A percentile compares a stretch with the other conserved stretches of the same genome.
These are phyloP conservation scores for Eudorina sp. DNA, from an alignment of 139 green algal genomes.

Conservation along the genomic window DNA sequence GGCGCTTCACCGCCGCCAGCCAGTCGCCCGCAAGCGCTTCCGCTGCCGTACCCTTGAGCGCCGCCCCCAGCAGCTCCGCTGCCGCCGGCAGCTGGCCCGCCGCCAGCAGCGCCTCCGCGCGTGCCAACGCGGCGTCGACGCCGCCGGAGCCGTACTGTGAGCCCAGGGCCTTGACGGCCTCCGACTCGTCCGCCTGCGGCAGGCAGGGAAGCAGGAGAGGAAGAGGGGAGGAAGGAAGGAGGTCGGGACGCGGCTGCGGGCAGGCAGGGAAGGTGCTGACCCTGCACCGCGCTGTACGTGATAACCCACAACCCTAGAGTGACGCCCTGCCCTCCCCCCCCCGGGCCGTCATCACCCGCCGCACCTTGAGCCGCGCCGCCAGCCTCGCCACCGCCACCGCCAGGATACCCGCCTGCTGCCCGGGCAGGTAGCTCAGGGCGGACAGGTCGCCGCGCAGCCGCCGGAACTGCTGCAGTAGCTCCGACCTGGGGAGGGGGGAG, in stretches of 20 bases:
- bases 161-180: background rate
- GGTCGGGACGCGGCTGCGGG: no score
- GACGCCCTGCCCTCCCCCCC: no score
- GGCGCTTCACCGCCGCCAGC: slow-evolving; percentile 23
- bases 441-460: slow-evolving; percentile 24
- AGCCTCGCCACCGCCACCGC: slow-evolving; percentile 38
- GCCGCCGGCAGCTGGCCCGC: slow-evolving; percentile 32
- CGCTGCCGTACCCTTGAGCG: slow-evolving; percentile 30
- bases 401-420: background rate
- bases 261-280: no score
- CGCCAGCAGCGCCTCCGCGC: slow-evolving; percentile 37
- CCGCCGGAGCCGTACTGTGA: background rate
- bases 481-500: background rate
- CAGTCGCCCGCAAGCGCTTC: slow-evolving; percentile 30
- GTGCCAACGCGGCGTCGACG: slow-evolving; percentile 33
- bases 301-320: no score
- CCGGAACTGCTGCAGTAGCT: slow-evolving; percentile 10
- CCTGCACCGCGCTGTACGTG: no score
- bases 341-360: no score
- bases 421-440: slow-evolving; percentile 18
- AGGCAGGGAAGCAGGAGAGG: background rate
- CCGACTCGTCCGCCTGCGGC: background rate
- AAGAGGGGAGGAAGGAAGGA: background rate
- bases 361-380: slow-evolving; percentile 34
- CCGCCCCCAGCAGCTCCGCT: slow-evolving; percentile 26